A percentile compares a stretch with the other conserved stretches of the same genome.
Evolutionary conservation across 257 asterid genomes (phyloP).

Genomic region (Verbena officinalis): DNA sequence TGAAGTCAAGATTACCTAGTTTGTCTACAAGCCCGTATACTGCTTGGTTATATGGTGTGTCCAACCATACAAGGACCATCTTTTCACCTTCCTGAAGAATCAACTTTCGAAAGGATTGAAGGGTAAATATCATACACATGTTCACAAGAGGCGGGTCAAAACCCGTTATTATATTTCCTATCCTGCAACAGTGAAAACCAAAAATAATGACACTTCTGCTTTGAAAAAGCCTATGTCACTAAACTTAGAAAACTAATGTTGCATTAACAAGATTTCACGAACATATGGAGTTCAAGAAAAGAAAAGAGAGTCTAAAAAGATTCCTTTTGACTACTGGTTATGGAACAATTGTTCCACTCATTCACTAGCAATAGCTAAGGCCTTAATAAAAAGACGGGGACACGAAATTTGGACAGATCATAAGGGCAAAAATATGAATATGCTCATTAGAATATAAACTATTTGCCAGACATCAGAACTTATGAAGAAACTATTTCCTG

Average conservation of each 20-base stretch:
- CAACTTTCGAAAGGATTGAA: slow-evolving; percentile 86
- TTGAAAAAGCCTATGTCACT: background rate
- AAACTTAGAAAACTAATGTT: slow-evolving; percentile 9
- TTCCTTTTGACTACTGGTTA: slow-evolving; percentile 25
- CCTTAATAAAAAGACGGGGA: slow-evolving; percentile 15
- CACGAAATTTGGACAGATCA: slow-evolving; percentile 7
- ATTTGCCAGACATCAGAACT: slow-evolving; percentile 14
- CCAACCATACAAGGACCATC: slow-evolving; percentile 93
- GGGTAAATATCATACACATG: slow-evolving; percentile 80
- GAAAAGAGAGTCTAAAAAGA: background rate
- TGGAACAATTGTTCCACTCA: background rate
- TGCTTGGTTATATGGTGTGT: slow-evolving; percentile 98
- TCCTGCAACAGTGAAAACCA: slow-evolving; percentile 46
- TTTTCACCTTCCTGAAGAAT: slow-evolving; percentile 99
- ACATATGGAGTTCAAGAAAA: background rate
- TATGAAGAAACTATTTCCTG: background rate
- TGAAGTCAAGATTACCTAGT: slow-evolving; percentile 54
- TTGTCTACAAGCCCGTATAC: slow-evolving; percentile 96
- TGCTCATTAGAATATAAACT: background rate
- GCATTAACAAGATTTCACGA: background rate
- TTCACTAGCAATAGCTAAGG: slow-evolving; percentile 4
- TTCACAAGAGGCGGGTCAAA: slow-evolving; percentile 72
- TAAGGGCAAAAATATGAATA: slow-evolving; percentile 6
- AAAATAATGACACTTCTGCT: slow-evolving; percentile 20
- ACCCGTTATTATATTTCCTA: slow-evolving; percentile 48